Evolutionary conservation across 768 basidiomycete species (phyloP).

Genomic region (Leccinellum luteum): DNA sequence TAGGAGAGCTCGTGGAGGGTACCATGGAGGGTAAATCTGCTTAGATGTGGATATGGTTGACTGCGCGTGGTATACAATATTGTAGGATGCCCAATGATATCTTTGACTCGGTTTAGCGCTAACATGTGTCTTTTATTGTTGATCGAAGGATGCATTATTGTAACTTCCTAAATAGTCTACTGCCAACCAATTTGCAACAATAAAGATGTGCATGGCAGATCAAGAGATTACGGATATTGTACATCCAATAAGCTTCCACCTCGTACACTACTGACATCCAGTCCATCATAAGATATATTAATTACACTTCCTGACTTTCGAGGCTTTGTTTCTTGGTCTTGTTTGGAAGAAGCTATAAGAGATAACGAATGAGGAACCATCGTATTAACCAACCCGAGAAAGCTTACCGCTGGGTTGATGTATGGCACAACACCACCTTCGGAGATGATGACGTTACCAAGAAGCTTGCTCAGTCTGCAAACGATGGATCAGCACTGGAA

Average conservation of each 20-base stretch:
- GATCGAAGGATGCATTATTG: neutral
- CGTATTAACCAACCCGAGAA: neutral
- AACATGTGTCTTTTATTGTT: neutral
- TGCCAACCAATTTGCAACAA: neutral
- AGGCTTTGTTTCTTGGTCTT: constrained; percentile 33
- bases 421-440: constrained; percentile 92
- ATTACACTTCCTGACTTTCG: constrained; percentile 32
- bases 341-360: constrained; percentile 27
- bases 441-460: constrained; percentile 86
- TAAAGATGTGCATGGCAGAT: neutral
- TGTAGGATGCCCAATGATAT: constrained; percentile 31
- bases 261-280: constrained; percentile 9
- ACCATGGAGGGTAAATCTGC: constrained; percentile 68
- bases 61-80: constrained; percentile 18
- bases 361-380: neutral
- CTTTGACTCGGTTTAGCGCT: constrained; percentile 10
- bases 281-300: constrained; percentile 10
- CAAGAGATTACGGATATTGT: neutral
- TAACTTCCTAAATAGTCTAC: neutral
- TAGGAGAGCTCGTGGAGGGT: constrained; percentile 67
- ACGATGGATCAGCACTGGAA: neutral
- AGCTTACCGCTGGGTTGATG: constrained; percentile 60
- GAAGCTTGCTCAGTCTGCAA: constrained; percentile 62
- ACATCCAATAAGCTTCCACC: constrained; percentile 2
- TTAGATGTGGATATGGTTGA: constrained; percentile 22